Conservation (phyloP, 1,139 yeast genomes). For the Geotrichum aggregatum region DNA sequence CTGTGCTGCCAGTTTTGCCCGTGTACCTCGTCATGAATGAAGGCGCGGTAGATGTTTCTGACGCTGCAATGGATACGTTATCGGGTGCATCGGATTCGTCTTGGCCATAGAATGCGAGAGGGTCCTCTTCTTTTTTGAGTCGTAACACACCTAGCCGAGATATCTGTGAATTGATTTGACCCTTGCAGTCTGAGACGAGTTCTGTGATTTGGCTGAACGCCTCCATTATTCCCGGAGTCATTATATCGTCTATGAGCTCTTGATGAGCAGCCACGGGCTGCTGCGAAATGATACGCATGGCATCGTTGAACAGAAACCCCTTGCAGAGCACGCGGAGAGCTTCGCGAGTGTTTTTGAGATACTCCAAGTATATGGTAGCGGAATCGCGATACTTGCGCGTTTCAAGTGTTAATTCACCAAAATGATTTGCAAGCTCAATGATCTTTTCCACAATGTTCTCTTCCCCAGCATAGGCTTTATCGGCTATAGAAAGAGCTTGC, state of each 20-base stretch:
- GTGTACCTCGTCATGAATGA: constrained; percentile 94
- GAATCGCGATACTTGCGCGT: constrained; percentile 77
- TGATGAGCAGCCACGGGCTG: constrained; percentile 22
- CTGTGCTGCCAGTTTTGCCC: constrained; percentile 92
- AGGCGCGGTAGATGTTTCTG: constrained; percentile 88
- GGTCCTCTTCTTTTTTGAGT: constrained; percentile 75
- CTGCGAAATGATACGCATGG: constrained; percentile 59
- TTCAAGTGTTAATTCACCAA: constrained; percentile 58
- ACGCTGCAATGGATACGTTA: constrained; percentile 90
- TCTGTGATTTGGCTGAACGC: constrained; percentile 87
- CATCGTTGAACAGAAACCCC: constrained; percentile 70
- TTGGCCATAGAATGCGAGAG: constrained; percentile 71
- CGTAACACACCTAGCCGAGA: constrained; percentile 80
- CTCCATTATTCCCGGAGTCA: constrained; percentile 75
- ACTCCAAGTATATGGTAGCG: constrained; percentile 69
- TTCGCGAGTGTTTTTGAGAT: constrained; percentile 55
- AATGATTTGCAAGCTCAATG: constrained; percentile 49
- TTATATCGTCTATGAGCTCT: constrained; percentile 51
- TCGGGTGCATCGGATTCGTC: constrained; percentile 62
- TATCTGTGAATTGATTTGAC: constrained; percentile 79
- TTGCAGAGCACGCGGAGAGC: constrained; percentile 70
- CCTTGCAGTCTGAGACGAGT: constrained; percentile 82
- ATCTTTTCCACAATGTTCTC: constrained; percentile 36
- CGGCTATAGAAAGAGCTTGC: constrained; percentile 68
- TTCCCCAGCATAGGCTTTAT: constrained; percentile 32